Conservation (phyloP, 108 stramenopile genomes). For the Aurantiochytrium sp. region DNA sequence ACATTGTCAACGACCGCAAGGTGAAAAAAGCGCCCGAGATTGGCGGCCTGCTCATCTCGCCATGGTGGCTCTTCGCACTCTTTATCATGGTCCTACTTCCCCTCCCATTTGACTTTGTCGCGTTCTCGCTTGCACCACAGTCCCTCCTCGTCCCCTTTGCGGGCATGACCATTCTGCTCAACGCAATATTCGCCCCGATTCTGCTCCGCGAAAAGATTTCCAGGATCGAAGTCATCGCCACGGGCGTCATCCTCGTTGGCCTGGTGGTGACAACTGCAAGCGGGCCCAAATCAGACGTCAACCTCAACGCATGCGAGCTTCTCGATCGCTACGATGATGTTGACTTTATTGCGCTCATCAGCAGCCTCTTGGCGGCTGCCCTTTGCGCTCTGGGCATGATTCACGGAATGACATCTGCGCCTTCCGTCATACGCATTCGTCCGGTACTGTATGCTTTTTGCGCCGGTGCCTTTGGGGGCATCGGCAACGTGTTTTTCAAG, state of each 20-base stretch:
- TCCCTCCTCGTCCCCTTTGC: slow-evolving; percentile 9
- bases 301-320: neutral
- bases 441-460: neutral
- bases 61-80: slow-evolving; percentile 1
- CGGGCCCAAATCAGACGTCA: neutral
- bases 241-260: neutral
- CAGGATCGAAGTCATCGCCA: neutral
- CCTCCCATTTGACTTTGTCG: slow-evolving; percentile 15
- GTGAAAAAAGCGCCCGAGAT: neutral
- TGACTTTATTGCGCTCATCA: neutral
- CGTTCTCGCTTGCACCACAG: neutral
- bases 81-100: neutral
- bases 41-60: neutral
- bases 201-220: neutral
- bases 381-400: neutral
- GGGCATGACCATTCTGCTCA: neutral
- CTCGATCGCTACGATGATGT: neutral
- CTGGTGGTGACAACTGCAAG: neutral
- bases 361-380: neutral
- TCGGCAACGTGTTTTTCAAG: slow-evolving; percentile 25
- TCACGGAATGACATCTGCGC: neutral
- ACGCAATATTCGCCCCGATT: neutral
- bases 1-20: slow-evolving; percentile 10
- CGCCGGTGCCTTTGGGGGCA: slow-evolving; percentile 24
- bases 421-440: neutral